These are phyloP conservation scores for Colletotrichum eleusines DNA, from an alignment of 2,329 filamentous ascomycete genomes.

Conservation along the genomic window DNA sequence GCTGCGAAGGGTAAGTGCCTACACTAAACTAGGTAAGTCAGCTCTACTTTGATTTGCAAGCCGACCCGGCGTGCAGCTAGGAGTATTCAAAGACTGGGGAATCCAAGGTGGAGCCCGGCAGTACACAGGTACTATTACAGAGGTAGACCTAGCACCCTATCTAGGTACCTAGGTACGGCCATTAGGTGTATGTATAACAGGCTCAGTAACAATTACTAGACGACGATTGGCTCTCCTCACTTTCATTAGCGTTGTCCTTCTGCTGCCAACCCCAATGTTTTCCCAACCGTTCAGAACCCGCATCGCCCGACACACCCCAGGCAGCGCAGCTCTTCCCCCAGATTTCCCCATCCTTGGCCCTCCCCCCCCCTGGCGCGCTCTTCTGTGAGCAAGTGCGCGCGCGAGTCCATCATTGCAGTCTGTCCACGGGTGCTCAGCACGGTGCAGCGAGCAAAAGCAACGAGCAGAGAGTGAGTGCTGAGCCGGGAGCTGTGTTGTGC, in stretches of 20 bases:
- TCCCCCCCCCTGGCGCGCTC: neutral
- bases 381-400: neutral
- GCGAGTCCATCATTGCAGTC: neutral
- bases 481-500: too few species aligned
- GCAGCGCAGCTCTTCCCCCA: constrained; percentile 29
- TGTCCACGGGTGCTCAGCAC: neutral
- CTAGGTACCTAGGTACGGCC: neutral
- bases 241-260: constrained; percentile 24
- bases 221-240: constrained; percentile 34
- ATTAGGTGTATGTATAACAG: too few species aligned
- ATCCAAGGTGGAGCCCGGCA: constrained; percentile 6
- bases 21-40: too few species aligned
- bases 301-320: constrained; percentile 18
- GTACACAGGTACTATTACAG: too few species aligned
- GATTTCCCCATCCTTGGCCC: constrained; percentile 25
- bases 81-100: neutral
- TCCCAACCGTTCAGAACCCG: constrained; percentile 27
- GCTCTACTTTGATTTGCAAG: too few species aligned
- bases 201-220: constrained; percentile 12
- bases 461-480: neutral
- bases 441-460: neutral
- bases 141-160: neutral
- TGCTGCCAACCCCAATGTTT: constrained; percentile 22
- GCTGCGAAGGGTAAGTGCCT: too few species aligned
- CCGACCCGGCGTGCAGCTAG: too few species aligned